These are phyloP conservation scores for Phytophthora crassamura DNA, from an alignment of 352 stramenopile species.

Conservation along the genomic window DNA sequence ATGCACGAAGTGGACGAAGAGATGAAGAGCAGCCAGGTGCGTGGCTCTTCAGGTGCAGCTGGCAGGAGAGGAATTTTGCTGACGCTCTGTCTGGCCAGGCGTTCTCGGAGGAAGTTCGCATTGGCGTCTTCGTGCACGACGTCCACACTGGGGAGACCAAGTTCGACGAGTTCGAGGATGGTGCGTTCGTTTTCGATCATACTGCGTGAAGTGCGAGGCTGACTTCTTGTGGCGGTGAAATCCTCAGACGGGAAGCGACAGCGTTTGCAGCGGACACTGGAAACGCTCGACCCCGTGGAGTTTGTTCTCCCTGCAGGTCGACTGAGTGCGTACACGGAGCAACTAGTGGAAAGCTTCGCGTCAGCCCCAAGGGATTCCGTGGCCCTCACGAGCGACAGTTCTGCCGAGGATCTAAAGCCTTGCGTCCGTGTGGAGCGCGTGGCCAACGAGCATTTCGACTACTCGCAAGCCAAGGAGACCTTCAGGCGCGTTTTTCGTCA, in stretches of 20 bases:
- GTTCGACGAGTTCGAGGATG: slow-evolving; percentile 59
- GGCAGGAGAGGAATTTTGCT: background rate
- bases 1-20: slow-evolving; percentile 41
- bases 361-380: background rate
- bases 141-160: slow-evolving; percentile 50
- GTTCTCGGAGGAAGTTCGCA: slow-evolving; percentile 33
- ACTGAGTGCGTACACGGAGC: slow-evolving; percentile 51
- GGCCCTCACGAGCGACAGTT: background rate
- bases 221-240: background rate
- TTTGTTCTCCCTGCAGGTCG: slow-evolving; percentile 45
- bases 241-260: slow-evolving; percentile 38
- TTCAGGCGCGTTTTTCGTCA: slow-evolving; percentile 20
- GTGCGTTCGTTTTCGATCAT: slow-evolving; percentile 17
- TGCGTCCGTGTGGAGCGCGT: slow-evolving; percentile 41
- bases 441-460: slow-evolving; percentile 33
- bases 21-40: slow-evolving; percentile 30
- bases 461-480: slow-evolving; percentile 11
- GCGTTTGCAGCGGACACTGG: slow-evolving; percentile 31
- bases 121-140: slow-evolving; percentile 49
- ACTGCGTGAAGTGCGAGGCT: background rate
- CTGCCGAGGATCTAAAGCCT: background rate
- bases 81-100: slow-evolving; percentile 7
- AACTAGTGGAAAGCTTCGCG: slow-evolving; percentile 43
- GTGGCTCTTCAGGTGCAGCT: background rate
- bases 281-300: slow-evolving; percentile 48